A percentile compares a stretch with the other conserved stretches of the same genome.
phyloP scores from a whole-genome alignment of 768 basidiomycete genomes.

The Mycena albidolilacea region DNA sequence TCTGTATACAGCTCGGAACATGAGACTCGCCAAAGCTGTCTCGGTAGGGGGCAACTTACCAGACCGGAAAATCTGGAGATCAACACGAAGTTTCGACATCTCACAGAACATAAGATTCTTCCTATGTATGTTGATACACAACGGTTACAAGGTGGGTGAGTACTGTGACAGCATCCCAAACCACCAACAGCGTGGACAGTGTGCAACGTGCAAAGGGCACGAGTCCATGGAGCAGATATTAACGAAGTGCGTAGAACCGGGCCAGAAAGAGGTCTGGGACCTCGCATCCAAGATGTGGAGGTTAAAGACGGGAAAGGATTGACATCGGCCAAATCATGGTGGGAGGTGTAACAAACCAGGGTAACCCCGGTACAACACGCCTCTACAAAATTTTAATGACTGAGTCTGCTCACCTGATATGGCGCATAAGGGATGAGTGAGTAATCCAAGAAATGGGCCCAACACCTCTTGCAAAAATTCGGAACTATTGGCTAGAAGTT shows the following conservation, averaged over 20 bases:
- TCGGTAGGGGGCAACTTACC: too few species aligned
- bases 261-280: too few species aligned
- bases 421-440: background rate
- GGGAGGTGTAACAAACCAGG: too few species aligned
- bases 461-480: background rate
- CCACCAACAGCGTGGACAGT: background rate
- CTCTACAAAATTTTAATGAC: background rate
- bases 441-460: background rate
- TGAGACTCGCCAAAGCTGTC: too few species aligned
- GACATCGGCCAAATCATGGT: too few species aligned
- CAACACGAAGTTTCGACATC: background rate
- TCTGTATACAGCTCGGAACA: too few species aligned
- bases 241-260: too few species aligned
- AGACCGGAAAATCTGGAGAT: background rate
- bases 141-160: background rate
- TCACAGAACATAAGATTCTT: background rate
- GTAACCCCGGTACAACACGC: background rate
- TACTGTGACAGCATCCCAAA: background rate
- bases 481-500: background rate
- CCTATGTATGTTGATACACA: background rate
- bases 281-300: too few species aligned
- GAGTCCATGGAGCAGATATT: background rate
- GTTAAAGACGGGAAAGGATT: too few species aligned
- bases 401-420: background rate
- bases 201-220: background rate